phyloP scores from a whole-genome alignment of 2,329 filamentous ascomycete genomes.

The Knufia petricola region DNA sequence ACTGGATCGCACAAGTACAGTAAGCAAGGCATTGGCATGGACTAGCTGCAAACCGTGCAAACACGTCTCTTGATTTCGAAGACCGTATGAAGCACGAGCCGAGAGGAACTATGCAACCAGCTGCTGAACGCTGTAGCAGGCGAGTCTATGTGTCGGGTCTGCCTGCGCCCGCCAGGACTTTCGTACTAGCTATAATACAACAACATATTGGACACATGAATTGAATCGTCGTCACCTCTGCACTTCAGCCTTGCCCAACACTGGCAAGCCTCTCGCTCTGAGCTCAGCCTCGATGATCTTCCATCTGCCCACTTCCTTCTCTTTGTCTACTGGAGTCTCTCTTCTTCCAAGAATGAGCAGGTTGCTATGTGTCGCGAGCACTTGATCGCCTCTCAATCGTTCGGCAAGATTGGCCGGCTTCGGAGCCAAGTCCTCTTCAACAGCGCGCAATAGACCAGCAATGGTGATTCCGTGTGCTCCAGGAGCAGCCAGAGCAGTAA shows the following conservation, averaged over 20 bases:
- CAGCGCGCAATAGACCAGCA: constrained; percentile 45
- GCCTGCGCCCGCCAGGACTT: no score
- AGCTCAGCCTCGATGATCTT: constrained; percentile 70
- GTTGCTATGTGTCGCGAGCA: constrained; percentile 53
- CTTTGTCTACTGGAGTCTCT: constrained; percentile 61
- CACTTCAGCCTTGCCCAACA: constrained; percentile 33
- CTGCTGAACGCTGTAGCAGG: no score
- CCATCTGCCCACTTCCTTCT: constrained; percentile 63
- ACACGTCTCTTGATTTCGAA: no score
- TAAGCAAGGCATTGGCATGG: no score
- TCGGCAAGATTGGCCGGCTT: constrained; percentile 52
- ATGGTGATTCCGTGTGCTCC: constrained; percentile 38
- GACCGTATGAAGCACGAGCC: no score
- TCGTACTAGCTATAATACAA: no score
- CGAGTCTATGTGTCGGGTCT: no score
- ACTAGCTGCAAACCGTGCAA: no score
- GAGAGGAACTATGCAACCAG: no score
- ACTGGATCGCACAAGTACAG: no score
- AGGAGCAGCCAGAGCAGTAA: constrained; percentile 45
- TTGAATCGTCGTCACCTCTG: not conserved
- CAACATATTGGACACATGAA: not conserved
- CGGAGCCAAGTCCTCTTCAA: constrained; percentile 19
- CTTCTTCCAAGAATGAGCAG: constrained; percentile 57
- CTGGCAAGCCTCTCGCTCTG: constrained; percentile 50
- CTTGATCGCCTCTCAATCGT: constrained; percentile 39